These are phyloP conservation scores for Fusarium humuli DNA, from an alignment of 2,329 filamentous ascomycete genomes.

Conservation along the genomic window DNA sequence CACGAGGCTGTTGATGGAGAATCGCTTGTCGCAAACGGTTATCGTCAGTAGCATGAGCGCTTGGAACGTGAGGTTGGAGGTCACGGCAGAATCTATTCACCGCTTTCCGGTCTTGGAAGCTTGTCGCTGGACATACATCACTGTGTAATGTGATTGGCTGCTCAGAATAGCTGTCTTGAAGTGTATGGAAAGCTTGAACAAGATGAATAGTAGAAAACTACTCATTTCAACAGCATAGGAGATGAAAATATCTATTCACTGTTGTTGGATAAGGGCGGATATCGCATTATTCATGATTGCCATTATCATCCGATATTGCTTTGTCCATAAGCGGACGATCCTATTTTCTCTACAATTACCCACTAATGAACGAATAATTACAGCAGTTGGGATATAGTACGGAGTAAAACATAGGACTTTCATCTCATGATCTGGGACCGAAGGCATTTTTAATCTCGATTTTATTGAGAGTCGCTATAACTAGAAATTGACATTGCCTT, in stretches of 20 bases:
- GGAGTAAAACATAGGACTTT: too few relatives aligned
- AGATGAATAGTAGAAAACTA: neutral
- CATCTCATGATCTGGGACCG: neutral
- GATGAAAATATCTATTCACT: neutral
- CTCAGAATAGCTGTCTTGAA: neutral
- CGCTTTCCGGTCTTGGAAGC: constrained; percentile 42
- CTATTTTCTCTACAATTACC: neutral
- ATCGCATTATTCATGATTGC: neutral
- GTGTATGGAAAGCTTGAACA: neutral
- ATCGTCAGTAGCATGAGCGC: constrained; percentile 20
- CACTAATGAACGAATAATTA: neutral
- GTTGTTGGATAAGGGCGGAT: neutral
- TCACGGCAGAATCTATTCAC: constrained; percentile 48
- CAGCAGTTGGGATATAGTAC: too few relatives aligned
- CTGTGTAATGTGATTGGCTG: constrained; percentile 35
- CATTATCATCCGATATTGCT: neutral
- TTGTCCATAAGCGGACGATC: neutral
- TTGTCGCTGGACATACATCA: neutral
- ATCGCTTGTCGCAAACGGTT: constrained; percentile 25
- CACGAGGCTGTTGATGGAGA: constrained; percentile 5
- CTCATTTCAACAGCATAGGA: neutral
- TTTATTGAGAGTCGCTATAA: neutral
- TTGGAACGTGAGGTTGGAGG: constrained; percentile 36
- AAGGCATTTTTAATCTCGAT: neutral
- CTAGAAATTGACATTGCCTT: constrained; percentile 2